A percentile compares a stretch with the other conserved stretches of the same genome.
phyloP scores from a whole-genome alignment of 176 grass and related monocot species.

The Dactylis glomerata region DNA sequence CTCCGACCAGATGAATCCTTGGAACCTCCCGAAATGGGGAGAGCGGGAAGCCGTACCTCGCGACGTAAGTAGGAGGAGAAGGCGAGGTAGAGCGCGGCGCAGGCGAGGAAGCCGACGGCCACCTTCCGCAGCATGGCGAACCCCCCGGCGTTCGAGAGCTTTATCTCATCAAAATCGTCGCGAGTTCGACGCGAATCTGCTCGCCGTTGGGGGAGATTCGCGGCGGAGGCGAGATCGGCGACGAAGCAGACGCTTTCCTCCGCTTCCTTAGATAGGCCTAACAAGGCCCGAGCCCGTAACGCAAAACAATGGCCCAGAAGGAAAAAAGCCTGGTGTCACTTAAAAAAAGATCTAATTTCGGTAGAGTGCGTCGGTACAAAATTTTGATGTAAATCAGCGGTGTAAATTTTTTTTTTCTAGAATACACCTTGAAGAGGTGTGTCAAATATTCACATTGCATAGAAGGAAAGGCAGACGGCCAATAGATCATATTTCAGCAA shows the following conservation, averaged over 20 bases:
- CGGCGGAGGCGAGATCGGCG: constrained; percentile 34
- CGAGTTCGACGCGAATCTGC: constrained; percentile 9
- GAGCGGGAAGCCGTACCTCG: constrained; percentile 26
- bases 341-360: too few species aligned
- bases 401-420: too few species aligned
- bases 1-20: background rate
- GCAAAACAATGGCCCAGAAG: background rate
- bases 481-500: too few species aligned
- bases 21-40: background rate
- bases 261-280: background rate
- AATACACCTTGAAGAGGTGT: too few species aligned
- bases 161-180: constrained; percentile 18
- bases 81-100: constrained; percentile 38
- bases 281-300: background rate
- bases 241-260: background rate
- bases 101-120: constrained; percentile 39
- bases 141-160: too few species aligned
- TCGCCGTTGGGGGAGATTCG: background rate
- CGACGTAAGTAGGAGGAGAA: constrained; percentile 48
- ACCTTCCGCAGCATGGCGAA: constrained; percentile 50
- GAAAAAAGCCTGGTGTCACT: background rate
- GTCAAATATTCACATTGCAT: too few species aligned
- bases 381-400: too few species aligned
- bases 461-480: too few species aligned
- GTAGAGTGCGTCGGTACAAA: too few species aligned